Base-by-base conservation (phyloP, 2,329 filamentous ascomycete species). In the Chaetomiaceae sp. region DNA sequence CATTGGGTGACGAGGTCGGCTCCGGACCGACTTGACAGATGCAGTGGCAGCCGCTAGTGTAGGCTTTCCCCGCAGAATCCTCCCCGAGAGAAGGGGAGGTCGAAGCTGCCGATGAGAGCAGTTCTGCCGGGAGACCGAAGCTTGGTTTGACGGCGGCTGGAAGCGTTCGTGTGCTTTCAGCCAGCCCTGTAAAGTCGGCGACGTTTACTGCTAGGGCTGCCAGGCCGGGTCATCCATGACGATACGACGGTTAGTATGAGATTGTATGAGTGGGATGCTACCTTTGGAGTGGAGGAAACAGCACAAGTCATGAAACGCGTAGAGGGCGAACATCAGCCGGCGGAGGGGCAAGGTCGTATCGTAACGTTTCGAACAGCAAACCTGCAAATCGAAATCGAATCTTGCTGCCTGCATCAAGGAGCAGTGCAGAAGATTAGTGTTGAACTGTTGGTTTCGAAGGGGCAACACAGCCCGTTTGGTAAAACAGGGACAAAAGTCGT, bases 311-410 rank as follows among this genome's bases (percentile, higher is more conserved):
- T 48, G 36, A 48, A 46, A 29, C 44, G 38, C 20, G 47, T n/a
- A 45, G 19, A 57, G 43, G 48, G 53, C 55, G 47, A 55, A 59
- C 34, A 54, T 47, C 45, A 52, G 36, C 40, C 53, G 56, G 59
- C 49, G 56, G 55, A 53, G 52, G 54, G 54, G 56, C 54, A 51
- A 53, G 45, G 47, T 50, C 42, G 36, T 27, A 44, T 48, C 38
- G 38, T 27, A 44, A 46, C 38, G 38, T 46, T 53, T 44, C 36
- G 23, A 14, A 1, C 29, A n/a, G 19, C 25, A 40, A 39, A 50
- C 17, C 14, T 33, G 38, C 36, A 39, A n/a, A 23, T 6, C 27
- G 8, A 46, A 52, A 53, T 37, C 40, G 36, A 57, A 51, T 53
- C 19, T 50, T 22, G 20, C 49, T 47, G 46, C 25, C 31, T 43